Conservation (phyloP, 73 alveolate genomes). For the Symbiodinium natans region DNA sequence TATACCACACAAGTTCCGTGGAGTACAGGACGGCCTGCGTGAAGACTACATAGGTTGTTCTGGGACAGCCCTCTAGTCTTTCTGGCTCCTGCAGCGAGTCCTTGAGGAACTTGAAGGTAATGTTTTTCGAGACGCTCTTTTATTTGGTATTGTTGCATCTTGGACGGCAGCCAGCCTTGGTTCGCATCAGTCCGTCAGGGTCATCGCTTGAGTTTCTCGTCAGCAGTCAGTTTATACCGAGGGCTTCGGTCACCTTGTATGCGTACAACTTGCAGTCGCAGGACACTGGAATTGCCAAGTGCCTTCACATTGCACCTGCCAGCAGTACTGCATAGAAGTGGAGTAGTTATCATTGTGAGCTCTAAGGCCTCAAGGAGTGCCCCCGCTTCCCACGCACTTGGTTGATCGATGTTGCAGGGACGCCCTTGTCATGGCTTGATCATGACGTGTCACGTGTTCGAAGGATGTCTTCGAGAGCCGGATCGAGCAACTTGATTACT, state of each 20-base stretch:
- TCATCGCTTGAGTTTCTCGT: neutral
- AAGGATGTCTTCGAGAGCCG: constrained; percentile 89
- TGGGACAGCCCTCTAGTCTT: neutral
- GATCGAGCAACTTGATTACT: constrained; percentile 79
- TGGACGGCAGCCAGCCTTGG: neutral
- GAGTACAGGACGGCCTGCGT: constrained; percentile 46
- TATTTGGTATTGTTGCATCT: constrained; percentile 66
- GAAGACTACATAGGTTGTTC: neutral
- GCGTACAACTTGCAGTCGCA: constrained; percentile 81
- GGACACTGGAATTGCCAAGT: constrained; percentile 17
- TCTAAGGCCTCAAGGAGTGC: neutral
- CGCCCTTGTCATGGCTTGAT: no score
- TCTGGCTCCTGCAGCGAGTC: no score
- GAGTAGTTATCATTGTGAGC: no score
- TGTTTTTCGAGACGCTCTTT: constrained; percentile 88
- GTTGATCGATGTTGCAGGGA: neutral
- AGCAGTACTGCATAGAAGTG: no score
- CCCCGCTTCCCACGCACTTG: neutral
- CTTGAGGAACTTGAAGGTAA: constrained; percentile 51
- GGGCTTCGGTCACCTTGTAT: constrained; percentile 67
- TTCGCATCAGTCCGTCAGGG: neutral
- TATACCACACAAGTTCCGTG: constrained; percentile 63
- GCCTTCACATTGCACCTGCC: no score
- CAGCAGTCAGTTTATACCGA: neutral
- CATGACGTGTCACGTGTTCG: no score